Conservation (phyloP, 192 early-diverging fungal species). For the Umbelopsis sp. region DNA sequence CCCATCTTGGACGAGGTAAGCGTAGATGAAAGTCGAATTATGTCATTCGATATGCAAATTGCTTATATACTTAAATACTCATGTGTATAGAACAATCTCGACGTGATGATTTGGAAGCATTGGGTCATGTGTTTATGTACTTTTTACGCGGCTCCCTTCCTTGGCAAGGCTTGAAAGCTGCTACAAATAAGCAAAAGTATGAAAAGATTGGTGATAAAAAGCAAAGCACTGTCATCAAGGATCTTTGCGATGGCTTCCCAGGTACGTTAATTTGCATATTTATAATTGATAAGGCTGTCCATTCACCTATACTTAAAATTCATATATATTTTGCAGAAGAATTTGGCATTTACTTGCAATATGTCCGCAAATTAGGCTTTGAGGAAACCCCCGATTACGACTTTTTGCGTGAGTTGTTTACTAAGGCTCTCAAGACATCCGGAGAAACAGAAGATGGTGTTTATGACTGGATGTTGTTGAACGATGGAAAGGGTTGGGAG, state of each 20-base stretch:
- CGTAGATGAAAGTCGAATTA: not conserved
- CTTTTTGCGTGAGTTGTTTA: constrained; percentile 83
- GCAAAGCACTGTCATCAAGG: constrained; percentile 84
- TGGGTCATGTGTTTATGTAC: constrained; percentile 99
- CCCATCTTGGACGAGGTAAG: constrained; percentile 89
- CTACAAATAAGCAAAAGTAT: constrained; percentile 99
- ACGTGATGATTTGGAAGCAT: constrained; percentile 95
- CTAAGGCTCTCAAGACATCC: constrained; percentile 67
- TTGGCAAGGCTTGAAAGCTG: constrained; percentile 99
- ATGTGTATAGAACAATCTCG: constrained; percentile 99
- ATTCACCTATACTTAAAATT: too few species aligned
- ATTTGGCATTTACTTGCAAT: constrained; percentile 85
- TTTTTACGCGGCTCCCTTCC: constrained; percentile 92
- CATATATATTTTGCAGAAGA: constrained; percentile 57
- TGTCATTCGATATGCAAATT: not conserved
- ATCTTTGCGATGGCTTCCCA: constrained; percentile 90
- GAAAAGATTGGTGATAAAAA: constrained; percentile 99
- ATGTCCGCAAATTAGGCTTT: constrained; percentile 89
- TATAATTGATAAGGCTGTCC: not conserved
- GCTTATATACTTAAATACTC: not conserved
- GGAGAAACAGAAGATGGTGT: constrained; percentile 86
- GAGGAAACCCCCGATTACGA: constrained; percentile 97
- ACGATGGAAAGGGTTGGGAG: constrained; percentile 59
- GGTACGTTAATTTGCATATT: constrained; percentile 36
- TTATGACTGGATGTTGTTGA: constrained; percentile 91